Evolutionary conservation across 2,329 filamentous ascomycete species (phyloP).

Genomic region (Colletotrichum destructivum): DNA sequence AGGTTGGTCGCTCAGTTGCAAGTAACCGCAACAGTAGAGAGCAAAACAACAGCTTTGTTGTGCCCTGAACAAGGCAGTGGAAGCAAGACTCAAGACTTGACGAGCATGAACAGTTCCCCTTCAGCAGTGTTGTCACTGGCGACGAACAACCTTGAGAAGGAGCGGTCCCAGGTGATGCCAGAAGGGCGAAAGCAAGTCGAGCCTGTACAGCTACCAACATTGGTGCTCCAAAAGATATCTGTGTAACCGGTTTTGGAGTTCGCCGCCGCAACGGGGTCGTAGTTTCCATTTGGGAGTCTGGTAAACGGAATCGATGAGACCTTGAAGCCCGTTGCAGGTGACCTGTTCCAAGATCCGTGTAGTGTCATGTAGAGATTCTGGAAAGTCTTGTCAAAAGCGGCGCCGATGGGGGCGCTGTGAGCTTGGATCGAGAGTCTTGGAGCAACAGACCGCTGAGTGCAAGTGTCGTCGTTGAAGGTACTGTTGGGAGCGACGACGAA

Average conservation of each 20-base stretch:
- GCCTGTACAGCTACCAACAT: slow-evolving; percentile 49
- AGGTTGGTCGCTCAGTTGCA: too few species aligned
- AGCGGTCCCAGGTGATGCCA: slow-evolving; percentile 45
- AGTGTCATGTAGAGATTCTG: slow-evolving; percentile 72
- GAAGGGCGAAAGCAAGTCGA: slow-evolving; percentile 46
- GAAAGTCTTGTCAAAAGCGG: slow-evolving; percentile 68
- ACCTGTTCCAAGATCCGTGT: slow-evolving; percentile 71
- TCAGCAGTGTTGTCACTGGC: slow-evolving; percentile 46
- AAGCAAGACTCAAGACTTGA: slow-evolving; percentile 6
- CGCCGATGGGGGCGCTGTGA: slow-evolving; percentile 74
- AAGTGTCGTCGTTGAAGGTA: slow-evolving; percentile 55
- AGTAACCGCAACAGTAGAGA: too few species aligned
- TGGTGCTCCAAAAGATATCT: slow-evolving; percentile 53
- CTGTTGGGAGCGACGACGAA: slow-evolving; percentile 55
- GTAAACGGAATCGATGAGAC: slow-evolving; percentile 55
- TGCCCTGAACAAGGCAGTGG: neutral
- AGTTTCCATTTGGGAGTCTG: slow-evolving; percentile 44
- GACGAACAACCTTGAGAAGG: slow-evolving; percentile 45
- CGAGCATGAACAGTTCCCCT: slow-evolving; percentile 46
- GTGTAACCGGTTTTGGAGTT: slow-evolving; percentile 50
- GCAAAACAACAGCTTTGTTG: neutral
- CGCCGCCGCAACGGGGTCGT: slow-evolving; percentile 51
- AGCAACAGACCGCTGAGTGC: slow-evolving; percentile 49
- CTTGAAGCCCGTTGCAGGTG: slow-evolving; percentile 56
- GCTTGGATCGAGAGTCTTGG: slow-evolving; percentile 70